Percentiles rank a stretch among this genome's conserved stretches.
These are phyloP conservation scores for Yarrowia deformans DNA, from an alignment of 805 yeast genomes.

Conservation along the genomic window DNA sequence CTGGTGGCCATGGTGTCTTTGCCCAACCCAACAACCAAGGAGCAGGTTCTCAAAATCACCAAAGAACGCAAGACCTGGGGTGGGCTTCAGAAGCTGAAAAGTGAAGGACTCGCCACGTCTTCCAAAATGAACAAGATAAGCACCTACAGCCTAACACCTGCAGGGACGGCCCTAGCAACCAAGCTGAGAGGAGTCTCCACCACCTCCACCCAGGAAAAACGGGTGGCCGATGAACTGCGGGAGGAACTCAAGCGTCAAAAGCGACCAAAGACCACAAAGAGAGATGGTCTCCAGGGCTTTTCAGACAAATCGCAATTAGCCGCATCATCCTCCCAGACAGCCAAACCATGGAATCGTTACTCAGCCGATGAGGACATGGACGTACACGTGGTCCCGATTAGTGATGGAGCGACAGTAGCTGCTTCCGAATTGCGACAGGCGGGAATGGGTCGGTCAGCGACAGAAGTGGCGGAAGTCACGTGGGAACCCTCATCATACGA, in stretches of 20 bases:
- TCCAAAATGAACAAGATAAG: background rate
- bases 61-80: background rate
- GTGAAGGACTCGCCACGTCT: background rate
- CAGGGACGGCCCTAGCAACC: background rate
- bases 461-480: background rate
- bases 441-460: background rate
- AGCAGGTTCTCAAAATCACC: background rate
- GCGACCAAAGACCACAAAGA: background rate
- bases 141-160: background rate
- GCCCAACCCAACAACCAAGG: slow-evolving; percentile 8
- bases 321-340: background rate
- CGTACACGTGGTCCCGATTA: slow-evolving; percentile 1
- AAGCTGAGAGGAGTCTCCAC: background rate
- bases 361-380: slow-evolving; percentile 1
- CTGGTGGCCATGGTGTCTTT: background rate
- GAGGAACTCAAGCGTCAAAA: slow-evolving; percentile 6
- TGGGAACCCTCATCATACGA: slow-evolving; percentile 17
- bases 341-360: background rate
- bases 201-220: background rate
- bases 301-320: background rate
- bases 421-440: background rate
- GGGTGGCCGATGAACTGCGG: background rate
- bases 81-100: background rate
- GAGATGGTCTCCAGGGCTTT: background rate
- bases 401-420: background rate